Conservation (phyloP, 169 alveolate species). For the Cryptosporidium parvum region DNA sequence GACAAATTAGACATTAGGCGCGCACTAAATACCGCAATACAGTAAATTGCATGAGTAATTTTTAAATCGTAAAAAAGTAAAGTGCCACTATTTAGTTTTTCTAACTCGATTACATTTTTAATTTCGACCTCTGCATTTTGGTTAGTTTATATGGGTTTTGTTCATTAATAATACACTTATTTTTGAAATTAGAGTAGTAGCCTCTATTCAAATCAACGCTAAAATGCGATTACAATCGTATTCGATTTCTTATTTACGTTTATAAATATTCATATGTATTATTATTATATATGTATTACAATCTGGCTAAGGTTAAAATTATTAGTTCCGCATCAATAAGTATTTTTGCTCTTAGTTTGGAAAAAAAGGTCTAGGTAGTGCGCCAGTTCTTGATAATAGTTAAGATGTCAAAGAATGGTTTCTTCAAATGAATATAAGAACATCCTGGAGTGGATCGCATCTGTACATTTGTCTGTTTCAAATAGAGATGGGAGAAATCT, state of each 20-base stretch:
- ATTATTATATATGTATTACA: too few relatives aligned
- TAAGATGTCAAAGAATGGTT: constrained; percentile 31
- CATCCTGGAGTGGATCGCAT: constrained; percentile 35
- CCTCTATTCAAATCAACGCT: too few relatives aligned
- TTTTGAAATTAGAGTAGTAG: too few relatives aligned
- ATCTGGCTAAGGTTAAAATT: too few relatives aligned
- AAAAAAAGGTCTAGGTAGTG: background rate
- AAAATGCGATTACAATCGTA: too few relatives aligned
- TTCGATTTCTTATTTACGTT: too few relatives aligned
- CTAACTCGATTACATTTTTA: background rate
- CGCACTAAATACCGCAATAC: constrained; percentile 1
- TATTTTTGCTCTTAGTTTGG: background rate
- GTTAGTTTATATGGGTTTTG: too few relatives aligned
- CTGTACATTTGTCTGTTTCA: constrained; percentile 8
- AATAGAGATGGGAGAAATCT: constrained; percentile 57
- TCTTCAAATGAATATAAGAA: constrained; percentile 25
- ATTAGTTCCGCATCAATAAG: background rate
- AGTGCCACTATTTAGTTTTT: background rate
- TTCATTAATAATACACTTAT: too few relatives aligned
- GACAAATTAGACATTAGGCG: constrained; percentile 55
- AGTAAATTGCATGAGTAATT: constrained; percentile 10
- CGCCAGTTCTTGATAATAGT: background rate
- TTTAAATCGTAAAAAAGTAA: constrained; percentile 10
- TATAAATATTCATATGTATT: too few relatives aligned
- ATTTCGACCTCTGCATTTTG: too few relatives aligned